These are phyloP conservation scores for Vaccinium darrowii DNA, from an alignment of 148 eudicot species.

Conservation along the genomic window DNA sequence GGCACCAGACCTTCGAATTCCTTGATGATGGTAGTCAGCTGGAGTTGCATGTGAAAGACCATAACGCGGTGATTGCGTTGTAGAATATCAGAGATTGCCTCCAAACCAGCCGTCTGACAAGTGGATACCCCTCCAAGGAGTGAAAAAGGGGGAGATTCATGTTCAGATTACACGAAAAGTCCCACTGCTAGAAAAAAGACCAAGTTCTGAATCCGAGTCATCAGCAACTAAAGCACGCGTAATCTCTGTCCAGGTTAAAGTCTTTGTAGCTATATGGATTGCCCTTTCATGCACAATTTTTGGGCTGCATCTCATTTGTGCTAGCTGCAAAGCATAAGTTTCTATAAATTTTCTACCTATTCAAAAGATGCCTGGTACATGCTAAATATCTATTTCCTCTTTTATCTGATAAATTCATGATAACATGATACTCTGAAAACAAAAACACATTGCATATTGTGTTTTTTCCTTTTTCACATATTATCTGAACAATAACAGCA, in stretches of 20 bases:
- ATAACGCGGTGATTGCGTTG: conserved; percentile 81
- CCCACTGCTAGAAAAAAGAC: conserved; percentile 54
- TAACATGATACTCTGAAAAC: no score
- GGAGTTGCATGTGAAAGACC: conserved; percentile 74
- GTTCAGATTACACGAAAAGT: conserved; percentile 71
- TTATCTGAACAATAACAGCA: no score
- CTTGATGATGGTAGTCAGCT: conserved; percentile 75
- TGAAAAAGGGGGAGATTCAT: conserved; percentile 87
- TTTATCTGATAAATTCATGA: no score
- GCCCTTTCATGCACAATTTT: not conserved
- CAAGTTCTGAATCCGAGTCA: conserved; percentile 53
- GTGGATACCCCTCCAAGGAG: conserved; percentile 98
- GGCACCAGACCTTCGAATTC: conserved; percentile 93
- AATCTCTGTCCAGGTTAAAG: conserved; percentile 59
- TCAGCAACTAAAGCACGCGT: conserved; percentile 52
- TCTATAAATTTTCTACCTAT: no score
- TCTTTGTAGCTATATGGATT: not conserved
- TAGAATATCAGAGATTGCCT: conserved; percentile 82
- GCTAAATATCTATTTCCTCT: no score
- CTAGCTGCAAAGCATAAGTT: no score
- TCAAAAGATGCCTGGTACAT: no score
- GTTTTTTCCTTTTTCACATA: no score
- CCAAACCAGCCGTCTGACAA: conserved; percentile 70
- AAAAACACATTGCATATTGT: no score
- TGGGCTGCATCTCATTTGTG: not conserved